Percentiles rank a stretch among this genome's conserved stretches.
These are phyloP conservation scores for Arbutus unedo DNA, from an alignment of 148 eudicot species.

Conservation along the genomic window DNA sequence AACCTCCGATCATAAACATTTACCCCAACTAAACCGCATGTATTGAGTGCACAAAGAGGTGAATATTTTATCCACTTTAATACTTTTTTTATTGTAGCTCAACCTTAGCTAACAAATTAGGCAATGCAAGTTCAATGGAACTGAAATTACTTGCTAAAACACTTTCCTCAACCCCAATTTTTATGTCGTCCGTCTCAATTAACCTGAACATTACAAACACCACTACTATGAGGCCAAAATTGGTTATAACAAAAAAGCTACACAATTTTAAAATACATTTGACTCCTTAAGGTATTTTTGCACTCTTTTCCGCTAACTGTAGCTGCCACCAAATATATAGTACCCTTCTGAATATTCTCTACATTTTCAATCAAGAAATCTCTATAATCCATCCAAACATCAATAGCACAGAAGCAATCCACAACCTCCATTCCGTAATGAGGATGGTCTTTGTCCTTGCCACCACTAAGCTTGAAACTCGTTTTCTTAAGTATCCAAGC, in stretches of 20 bases:
- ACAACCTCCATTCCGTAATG: neutral
- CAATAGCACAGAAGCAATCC: neutral
- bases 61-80: neutral
- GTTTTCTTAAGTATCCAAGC: neutral
- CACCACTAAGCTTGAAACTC: neutral
- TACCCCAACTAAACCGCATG: neutral
- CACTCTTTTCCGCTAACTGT: neutral
- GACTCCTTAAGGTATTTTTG: neutral
- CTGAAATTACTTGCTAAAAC: neutral
- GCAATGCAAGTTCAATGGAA: neutral
- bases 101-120: neutral
- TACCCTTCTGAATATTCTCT: neutral
- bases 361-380: neutral
- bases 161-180: neutral
- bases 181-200: neutral
- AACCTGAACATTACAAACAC: neutral
- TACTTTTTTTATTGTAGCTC: neutral
- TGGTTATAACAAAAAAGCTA: too few species aligned
- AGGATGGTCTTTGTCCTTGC: neutral
- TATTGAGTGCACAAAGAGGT: neutral
- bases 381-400: neutral
- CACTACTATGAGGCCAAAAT: too few species aligned
- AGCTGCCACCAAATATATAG: neutral
- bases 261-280: too few species aligned
- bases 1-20: neutral